A percentile compares a stretch with the other conserved stretches of the same genome.
These are phyloP conservation scores for Mucor sp. DNA, from an alignment of 371 early-diverging fungal genomes.

Conservation along the genomic window DNA sequence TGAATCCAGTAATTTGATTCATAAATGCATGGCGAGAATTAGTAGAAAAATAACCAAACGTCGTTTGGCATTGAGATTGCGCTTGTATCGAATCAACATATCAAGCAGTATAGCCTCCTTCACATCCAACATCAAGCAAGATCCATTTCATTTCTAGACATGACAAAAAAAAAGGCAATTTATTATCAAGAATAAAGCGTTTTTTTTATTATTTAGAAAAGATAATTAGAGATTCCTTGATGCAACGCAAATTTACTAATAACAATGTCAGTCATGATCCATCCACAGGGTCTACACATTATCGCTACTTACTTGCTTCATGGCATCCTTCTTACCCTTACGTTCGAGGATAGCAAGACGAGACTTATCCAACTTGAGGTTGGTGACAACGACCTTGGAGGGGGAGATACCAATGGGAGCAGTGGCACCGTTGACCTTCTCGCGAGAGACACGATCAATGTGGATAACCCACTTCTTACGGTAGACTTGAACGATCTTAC, in stretches of 20 bases:
- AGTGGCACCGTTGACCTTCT: conserved; percentile 96
- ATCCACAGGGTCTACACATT: neutral
- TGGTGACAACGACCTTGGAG: conserved; percentile 96
- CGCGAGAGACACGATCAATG: conserved; percentile 94
- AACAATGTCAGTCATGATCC: neutral
- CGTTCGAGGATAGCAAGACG: conserved; percentile 85
- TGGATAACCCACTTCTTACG: conserved; percentile 98
- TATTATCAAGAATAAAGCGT: conserved; percentile 1
- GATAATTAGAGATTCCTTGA: neutral
- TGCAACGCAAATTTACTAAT: neutral
- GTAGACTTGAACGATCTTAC: conserved; percentile 96
- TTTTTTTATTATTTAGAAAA: conserved; percentile 1
- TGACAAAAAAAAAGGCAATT: neutral
- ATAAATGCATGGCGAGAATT: too few relatives aligned
- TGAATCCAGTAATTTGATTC: too few relatives aligned
- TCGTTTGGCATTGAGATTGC: too few relatives aligned
- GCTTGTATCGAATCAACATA: neutral
- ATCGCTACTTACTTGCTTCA: conserved; percentile 41
- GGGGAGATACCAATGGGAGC: conserved; percentile 96
- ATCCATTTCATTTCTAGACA: neutral
- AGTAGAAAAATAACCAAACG: too few relatives aligned
- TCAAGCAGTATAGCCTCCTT: neutral
- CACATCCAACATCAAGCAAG: neutral
- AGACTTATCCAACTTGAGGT: conserved; percentile 95
- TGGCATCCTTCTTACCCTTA: conserved; percentile 62